These are phyloP conservation scores for Zangia roseola DNA, from an alignment of 768 basidiomycete species.

Conservation along the genomic window DNA sequence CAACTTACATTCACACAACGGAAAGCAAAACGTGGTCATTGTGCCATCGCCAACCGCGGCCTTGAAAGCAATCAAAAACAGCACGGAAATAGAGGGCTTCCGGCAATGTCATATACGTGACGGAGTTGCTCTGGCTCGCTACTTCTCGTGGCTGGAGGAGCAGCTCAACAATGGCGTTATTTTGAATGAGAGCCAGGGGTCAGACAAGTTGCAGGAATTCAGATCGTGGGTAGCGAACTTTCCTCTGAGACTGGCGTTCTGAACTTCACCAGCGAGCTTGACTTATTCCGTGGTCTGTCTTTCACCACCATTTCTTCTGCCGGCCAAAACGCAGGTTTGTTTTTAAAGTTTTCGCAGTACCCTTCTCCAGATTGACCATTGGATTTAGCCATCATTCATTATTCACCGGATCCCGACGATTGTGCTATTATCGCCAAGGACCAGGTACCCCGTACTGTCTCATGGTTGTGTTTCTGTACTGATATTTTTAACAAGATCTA, in stretches of 20 bases:
- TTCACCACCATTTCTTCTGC: conserved; percentile 92
- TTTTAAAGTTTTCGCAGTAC: neutral
- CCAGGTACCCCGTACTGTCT: conserved; percentile 44
- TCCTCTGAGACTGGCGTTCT: neutral
- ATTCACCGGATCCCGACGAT: conserved; percentile 71
- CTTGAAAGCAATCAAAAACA: conserved; percentile 79
- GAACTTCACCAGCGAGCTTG: conserved; percentile 55
- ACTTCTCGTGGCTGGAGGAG: conserved; percentile 95
- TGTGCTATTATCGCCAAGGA: conserved; percentile 76
- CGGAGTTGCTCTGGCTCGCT: conserved; percentile 81
- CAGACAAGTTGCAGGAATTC: conserved; percentile 74
- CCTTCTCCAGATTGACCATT: neutral
- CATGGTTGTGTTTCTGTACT: conserved; percentile 15
- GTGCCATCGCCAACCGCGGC: conserved; percentile 74
- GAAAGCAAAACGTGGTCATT: conserved; percentile 57
- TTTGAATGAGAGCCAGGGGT: conserved; percentile 78
- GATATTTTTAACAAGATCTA: conserved; percentile 54
- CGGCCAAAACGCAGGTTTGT: conserved; percentile 85
- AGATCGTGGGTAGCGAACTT: conserved; percentile 59
- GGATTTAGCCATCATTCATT: conserved; percentile 84
- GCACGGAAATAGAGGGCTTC: conserved; percentile 85
- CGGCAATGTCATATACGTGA: conserved; percentile 86
- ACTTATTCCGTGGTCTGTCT: conserved; percentile 81
- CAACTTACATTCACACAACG: neutral
- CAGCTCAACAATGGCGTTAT: conserved; percentile 59